Conservation (phyloP, 192 early-diverging fungal species). For the Spinellus fusiger region DNA sequence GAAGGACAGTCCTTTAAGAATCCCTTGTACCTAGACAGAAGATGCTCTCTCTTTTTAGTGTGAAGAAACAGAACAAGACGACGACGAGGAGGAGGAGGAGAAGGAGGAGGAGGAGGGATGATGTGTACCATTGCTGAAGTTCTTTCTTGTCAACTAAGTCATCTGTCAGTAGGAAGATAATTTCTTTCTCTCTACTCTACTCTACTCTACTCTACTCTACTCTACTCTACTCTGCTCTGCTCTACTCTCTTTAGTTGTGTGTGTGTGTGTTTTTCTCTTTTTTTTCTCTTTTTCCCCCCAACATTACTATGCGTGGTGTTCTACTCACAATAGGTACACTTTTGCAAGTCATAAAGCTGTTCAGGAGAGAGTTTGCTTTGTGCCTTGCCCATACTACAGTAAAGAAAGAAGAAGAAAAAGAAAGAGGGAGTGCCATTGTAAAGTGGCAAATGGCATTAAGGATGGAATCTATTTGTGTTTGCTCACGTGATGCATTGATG, state of each 20-base stretch:
- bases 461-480: background rate
- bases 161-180: background rate
- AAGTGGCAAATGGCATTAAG: background rate
- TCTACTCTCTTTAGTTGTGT: no score
- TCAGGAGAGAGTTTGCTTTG: constrained; percentile 78
- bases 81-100: background rate
- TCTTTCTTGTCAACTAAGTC: constrained; percentile 82
- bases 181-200: no score
- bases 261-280: no score
- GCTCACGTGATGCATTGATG: background rate
- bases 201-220: no score
- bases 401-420: background rate
- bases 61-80: no score
- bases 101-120: background rate
- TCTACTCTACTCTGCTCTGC: no score
- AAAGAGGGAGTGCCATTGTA: background rate
- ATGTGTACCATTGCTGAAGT: constrained; percentile 80
- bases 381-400: constrained; percentile 69
- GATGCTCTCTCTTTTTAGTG: background rate
- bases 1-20: constrained; percentile 90
- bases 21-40: constrained; percentile 72
- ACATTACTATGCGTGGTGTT: no score
- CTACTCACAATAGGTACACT: constrained; percentile 75
- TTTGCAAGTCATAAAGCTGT: constrained; percentile 73
- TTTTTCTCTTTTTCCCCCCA: no score